A percentile compares a stretch with the other conserved stretches of the same genome.
Conservation (phyloP, 1,139 yeast genomes). For the Geotrichum cucujoidarum region DNA sequence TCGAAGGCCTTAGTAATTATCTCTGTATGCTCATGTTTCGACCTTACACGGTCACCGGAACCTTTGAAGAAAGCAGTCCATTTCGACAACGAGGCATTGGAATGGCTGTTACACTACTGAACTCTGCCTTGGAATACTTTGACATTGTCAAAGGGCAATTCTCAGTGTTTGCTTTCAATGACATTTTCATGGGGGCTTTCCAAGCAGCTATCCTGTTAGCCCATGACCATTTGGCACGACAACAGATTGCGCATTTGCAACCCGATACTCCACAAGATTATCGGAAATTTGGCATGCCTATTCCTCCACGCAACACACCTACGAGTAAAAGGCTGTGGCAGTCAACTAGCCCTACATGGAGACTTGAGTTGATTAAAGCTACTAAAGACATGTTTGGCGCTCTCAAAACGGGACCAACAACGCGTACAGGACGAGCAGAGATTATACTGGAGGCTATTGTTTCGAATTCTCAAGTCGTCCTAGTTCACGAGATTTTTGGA, state of each 20-base stretch:
- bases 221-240: conserved; percentile 1
- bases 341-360: conserved; percentile 7
- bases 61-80: background rate
- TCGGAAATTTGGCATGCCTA: conserved; percentile 5
- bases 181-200: conserved; percentile 9
- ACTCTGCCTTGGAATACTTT: conserved; percentile 4
- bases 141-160: background rate
- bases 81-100: background rate
- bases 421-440: background rate
- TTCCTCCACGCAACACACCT: conserved; percentile 4
- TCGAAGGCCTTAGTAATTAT: conserved; percentile 6
- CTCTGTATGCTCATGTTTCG: conserved; percentile 6
- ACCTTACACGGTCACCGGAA: conserved; percentile 1
- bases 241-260: background rate
- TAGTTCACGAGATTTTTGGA: conserved; percentile 5
- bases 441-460: conserved; percentile 1
- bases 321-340: conserved; percentile 4
- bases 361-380: background rate
- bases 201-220: conserved; percentile 6
- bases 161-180: conserved; percentile 1
- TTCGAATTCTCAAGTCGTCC: background rate
- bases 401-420: background rate
- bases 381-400: conserved; percentile 2
- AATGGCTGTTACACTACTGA: conserved; percentile 5
- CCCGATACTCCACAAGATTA: conserved; percentile 8